Conservation (phyloP, 2,329 filamentous ascomycete genomes). For the Stagonosporopsis cucurbitacearum region DNA sequence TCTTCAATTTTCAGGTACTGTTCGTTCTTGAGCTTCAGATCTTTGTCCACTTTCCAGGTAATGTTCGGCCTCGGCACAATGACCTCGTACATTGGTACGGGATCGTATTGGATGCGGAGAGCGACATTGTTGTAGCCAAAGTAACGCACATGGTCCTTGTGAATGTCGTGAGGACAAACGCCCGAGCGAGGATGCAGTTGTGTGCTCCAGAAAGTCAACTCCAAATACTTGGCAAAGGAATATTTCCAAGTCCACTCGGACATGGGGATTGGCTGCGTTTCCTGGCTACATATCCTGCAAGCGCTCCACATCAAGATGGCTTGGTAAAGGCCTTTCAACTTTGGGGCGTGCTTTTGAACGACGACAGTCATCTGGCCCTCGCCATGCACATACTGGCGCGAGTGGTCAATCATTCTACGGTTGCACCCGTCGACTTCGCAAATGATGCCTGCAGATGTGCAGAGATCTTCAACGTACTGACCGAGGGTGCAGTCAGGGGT, state of each 20-base stretch:
- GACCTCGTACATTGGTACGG: conserved; percentile 91
- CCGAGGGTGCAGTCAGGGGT: conserved; percentile 89
- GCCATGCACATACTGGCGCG: conserved; percentile 95
- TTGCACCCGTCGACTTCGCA: conserved; percentile 88
- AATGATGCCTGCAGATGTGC: conserved; percentile 73
- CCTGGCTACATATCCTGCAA: conserved; percentile 88
- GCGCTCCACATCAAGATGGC: conserved; percentile 98
- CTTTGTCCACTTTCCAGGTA: conserved; percentile 97
- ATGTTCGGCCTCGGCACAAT: conserved; percentile 88
- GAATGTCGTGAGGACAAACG: conserved; percentile 88
- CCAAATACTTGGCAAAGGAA: conserved; percentile 97
- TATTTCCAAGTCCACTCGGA: conserved; percentile 96
- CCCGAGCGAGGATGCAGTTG: conserved; percentile 76
- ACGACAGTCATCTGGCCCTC: conserved; percentile 92
- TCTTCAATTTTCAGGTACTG: conserved; percentile 82
- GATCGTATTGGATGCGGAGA: conserved; percentile 89
- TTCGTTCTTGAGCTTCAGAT: conserved; percentile 90
- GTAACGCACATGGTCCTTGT: conserved; percentile 89
- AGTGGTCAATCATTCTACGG: conserved; percentile 87
- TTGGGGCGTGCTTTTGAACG: conserved; percentile 75
- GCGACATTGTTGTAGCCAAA: conserved; percentile 88
- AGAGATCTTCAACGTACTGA: conserved; percentile 93
- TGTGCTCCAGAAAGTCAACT: conserved; percentile 93
- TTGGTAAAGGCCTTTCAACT: conserved; percentile 69
- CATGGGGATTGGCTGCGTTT: conserved; percentile 89